These are phyloP conservation scores for Cinnamomum micranthum DNA, from an alignment of 164 flowering plant species.

Conservation along the genomic window DNA sequence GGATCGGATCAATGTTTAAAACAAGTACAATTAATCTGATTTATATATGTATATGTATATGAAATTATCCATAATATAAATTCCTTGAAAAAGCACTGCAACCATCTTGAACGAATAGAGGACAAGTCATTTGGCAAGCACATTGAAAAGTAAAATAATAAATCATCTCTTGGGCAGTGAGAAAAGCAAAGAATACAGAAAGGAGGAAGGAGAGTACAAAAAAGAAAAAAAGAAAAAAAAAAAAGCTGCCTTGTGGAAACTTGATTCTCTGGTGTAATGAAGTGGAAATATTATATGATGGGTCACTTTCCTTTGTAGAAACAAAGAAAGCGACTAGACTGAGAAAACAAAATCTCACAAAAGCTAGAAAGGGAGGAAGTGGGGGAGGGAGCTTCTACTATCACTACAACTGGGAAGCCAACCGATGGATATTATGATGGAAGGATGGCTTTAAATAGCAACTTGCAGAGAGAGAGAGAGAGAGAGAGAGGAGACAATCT, in stretches of 20 bases:
- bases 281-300: neutral
- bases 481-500: neutral
- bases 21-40: too few species aligned
- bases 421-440: neutral
- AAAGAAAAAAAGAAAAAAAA: too few species aligned
- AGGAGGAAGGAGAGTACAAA: neutral
- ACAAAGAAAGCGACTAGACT: neutral
- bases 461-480: neutral
- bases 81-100: too few species aligned
- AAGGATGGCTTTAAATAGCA: constrained; percentile 10
- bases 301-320: neutral
- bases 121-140: neutral
- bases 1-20: too few species aligned
- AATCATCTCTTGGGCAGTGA: neutral
- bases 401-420: neutral
- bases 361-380: neutral
- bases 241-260: neutral
- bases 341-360: neutral
- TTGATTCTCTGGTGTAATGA: neutral
- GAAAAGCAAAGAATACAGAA: neutral
- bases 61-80: too few species aligned
- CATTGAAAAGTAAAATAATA: neutral
- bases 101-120: neutral
- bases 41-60: too few species aligned
- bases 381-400: neutral